Base-by-base conservation (phyloP, 2,329 filamentous ascomycete species). In the Aspergillus sp. region DNA sequence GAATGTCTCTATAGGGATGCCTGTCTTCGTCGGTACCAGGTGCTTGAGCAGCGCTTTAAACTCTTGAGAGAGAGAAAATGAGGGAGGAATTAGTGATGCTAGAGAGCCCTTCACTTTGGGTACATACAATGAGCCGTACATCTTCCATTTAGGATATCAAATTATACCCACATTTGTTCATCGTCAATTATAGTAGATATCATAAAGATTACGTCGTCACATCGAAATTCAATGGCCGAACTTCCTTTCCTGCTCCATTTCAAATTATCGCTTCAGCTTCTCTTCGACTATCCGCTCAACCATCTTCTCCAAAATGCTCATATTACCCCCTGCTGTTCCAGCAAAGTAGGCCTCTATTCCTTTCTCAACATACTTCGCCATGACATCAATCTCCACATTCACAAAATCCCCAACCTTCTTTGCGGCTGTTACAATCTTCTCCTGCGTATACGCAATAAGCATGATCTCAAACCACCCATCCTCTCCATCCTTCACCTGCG, bases 391-490 rank as follows among this genome's bases (percentile, higher is more conserved):
- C 80, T 97, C 93, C 37, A 97, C 85, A 70, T 97, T 97, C 60
- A 96, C 90, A 50, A 87, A 84, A 6, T 96, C 91, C 2, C 93
- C 92, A 31, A 83, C 77, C 75, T 84, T 81, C 84, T 97, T 97
- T 52, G 79, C 81, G 2, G 90, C 90, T 62, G 91, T 87, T 15
- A 96, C 89, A 15, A 99, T 88, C 75, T 90, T 90, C 76, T 93
- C 91, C 79, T 98, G 95, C 11, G 95, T 97, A 76, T 99, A 99
- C 8, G 90, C 85, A 73, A 99, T 97, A 61, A 99, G 81, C 95
- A 99, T 99, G 50, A 99, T 89, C 83, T 98, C 95, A 78, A 84
- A 89, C 85, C 88, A 97, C 74, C 91, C 96, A 43, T 89, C 87
- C 64, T 86, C 84, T 4, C 71, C 82, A 74, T 97, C 93, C 68